A percentile compares a stretch with the other conserved stretches of the same genome.
phyloP scores from a whole-genome alignment of 305 asterid genomes.

The Fraxinus velutina region DNA sequence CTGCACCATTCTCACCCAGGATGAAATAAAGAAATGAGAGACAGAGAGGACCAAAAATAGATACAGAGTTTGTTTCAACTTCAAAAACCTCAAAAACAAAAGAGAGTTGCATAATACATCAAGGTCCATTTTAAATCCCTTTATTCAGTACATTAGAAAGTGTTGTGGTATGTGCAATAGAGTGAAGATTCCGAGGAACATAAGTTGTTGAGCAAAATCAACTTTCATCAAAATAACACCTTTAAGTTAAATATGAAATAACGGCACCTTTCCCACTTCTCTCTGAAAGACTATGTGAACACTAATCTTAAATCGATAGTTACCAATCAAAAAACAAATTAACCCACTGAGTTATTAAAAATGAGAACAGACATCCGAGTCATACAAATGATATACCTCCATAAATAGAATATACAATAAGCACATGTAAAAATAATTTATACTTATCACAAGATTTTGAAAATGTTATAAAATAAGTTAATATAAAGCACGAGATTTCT shows the following conservation, averaged over 20 bases:
- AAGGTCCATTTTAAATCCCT: not conserved
- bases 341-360: not conserved
- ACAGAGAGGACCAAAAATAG: not conserved
- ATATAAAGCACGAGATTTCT: not conserved
- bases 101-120: conserved; percentile 2
- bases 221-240: not conserved
- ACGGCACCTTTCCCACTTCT: not conserved
- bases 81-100: not conserved
- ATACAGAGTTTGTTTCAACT: not conserved
- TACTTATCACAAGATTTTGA: not conserved
- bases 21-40: not conserved
- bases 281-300: not conserved
- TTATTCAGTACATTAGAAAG: not conserved
- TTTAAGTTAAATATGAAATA: not conserved
- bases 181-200: not conserved
- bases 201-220: not conserved
- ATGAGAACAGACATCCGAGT: not conserved
- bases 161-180: not conserved
- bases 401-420: not conserved
- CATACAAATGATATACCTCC: not conserved
- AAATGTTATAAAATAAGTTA: not conserved
- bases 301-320: not conserved
- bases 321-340: not conserved
- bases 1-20: not conserved
- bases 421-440: not conserved